A percentile compares a stretch with the other conserved stretches of the same genome.
Evolutionary conservation across 441 rosid genomes (phyloP).

Genomic region (Populus hybrid): DNA sequence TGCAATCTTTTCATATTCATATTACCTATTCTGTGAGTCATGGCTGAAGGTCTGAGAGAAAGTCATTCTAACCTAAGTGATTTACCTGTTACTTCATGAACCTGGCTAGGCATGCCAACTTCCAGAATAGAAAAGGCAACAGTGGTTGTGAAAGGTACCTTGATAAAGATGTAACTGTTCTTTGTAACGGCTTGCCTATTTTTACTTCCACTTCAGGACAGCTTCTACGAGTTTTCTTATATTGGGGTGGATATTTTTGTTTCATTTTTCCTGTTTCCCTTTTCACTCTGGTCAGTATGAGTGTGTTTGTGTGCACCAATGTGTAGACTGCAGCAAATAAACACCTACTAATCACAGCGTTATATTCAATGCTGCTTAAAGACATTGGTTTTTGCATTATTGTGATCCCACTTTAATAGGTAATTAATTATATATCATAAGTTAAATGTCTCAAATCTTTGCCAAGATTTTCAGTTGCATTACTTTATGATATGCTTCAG

Average conservation of each 20-base stretch:
- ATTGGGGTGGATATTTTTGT: background rate
- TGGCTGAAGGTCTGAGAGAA: background rate
- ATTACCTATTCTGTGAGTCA: background rate
- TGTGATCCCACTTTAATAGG: background rate
- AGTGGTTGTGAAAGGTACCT: background rate
- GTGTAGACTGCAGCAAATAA: background rate
- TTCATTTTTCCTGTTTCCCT: background rate
- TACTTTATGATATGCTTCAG: too few species aligned
- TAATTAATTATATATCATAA: background rate
- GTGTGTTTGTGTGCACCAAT: background rate
- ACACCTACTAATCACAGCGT: background rate
- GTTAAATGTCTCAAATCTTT: background rate
- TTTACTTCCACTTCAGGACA: background rate
- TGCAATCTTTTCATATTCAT: background rate
- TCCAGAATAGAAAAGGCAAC: background rate
- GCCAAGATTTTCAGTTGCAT: too few species aligned
- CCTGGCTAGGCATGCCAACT: background rate
- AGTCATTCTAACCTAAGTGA: background rate
- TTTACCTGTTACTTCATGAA: background rate
- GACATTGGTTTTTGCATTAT: background rate
- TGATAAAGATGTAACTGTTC: background rate
- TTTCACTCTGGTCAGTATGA: background rate
- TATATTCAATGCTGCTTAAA: background rate
- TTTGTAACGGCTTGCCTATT: background rate
- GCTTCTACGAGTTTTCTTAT: too few species aligned